Percentiles rank a stretch among this genome's conserved stretches.
Evolutionary conservation across 169 alveolate genomes (phyloP).

Genomic region (Cryptosporidium tyzzeri): DNA sequence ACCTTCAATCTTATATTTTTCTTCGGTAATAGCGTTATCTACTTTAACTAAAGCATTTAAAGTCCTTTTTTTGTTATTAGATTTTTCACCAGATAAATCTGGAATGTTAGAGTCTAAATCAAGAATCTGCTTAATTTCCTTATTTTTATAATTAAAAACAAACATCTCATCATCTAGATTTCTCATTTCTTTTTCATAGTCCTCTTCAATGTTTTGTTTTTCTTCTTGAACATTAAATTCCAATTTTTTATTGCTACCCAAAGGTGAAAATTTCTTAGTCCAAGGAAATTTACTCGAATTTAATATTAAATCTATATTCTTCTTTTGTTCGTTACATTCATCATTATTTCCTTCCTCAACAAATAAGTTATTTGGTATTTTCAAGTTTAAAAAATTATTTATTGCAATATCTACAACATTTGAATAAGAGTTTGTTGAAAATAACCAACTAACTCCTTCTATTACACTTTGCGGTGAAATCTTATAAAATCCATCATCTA

Average conservation of each 20-base stretch:
- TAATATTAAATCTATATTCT: constrained; percentile 9
- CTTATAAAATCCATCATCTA: constrained; percentile 52
- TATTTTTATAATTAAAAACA: constrained; percentile 36
- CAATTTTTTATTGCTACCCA: not conserved
- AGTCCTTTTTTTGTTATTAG: not conserved
- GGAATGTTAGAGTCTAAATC: not conserved
- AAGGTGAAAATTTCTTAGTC: constrained; percentile 62
- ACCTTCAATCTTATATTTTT: not conserved
- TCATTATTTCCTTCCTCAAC: not conserved
- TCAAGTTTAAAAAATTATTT: constrained; percentile 47
- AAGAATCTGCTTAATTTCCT: not conserved
- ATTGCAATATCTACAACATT: constrained; percentile 50
- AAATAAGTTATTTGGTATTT: constrained; percentile 44
- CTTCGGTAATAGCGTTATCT: not conserved
- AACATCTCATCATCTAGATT: constrained; percentile 11
- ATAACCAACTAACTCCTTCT: constrained; percentile 68
- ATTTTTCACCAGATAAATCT: not conserved
- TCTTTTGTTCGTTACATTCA: not conserved
- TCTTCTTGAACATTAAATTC: not conserved
- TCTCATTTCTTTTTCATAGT: not conserved
- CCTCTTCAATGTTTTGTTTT: not conserved
- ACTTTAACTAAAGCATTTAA: not conserved
- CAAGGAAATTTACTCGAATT: constrained; percentile 44
- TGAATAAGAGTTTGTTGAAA: constrained; percentile 50
- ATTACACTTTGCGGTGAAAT: constrained; percentile 69